Evolutionary conservation across 2,329 filamentous ascomycete species (phyloP).

Genomic region (Aspergillus sp.): DNA sequence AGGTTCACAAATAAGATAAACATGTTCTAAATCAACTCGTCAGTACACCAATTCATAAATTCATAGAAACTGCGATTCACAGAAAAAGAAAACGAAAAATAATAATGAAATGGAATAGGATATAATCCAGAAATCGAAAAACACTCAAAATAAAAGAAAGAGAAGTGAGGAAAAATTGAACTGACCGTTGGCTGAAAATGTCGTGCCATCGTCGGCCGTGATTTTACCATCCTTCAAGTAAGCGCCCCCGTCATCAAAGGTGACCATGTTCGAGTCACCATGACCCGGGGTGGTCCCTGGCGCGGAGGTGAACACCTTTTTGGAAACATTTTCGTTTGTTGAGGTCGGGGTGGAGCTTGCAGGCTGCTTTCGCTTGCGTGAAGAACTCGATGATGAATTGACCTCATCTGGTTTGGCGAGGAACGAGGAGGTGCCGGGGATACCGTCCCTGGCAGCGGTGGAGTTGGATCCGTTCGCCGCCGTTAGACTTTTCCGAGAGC

Average conservation of each 20-base stretch:
- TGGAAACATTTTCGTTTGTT: slow-evolving; percentile 31
- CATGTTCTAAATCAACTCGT: slow-evolving; percentile 58
- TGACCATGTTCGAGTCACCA: slow-evolving; percentile 79
- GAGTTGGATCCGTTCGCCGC: slow-evolving; percentile 33
- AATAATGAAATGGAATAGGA: background rate
- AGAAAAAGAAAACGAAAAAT: slow-evolving; percentile 15
- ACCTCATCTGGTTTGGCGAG: slow-evolving; percentile 49
- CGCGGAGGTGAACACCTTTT: slow-evolving; percentile 37
- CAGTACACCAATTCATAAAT: background rate
- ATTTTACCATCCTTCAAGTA: slow-evolving; percentile 74
- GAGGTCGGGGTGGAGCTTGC: slow-evolving; percentile 35
- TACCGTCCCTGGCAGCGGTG: slow-evolving; percentile 44
- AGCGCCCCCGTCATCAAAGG: slow-evolving; percentile 71
- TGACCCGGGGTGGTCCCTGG: slow-evolving; percentile 32
- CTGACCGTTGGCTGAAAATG: slow-evolving; percentile 82
- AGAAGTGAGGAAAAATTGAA: slow-evolving; percentile 18
- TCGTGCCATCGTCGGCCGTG: slow-evolving; percentile 86
- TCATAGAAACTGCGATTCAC: background rate
- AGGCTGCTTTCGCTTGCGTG: slow-evolving; percentile 85
- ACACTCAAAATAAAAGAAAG: slow-evolving; percentile 10
- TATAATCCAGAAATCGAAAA: slow-evolving; percentile 4
- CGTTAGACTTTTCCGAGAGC: slow-evolving; percentile 41
- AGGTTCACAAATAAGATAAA: slow-evolving; percentile 95
- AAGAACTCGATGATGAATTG: slow-evolving; percentile 49
- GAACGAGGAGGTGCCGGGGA: slow-evolving; percentile 61